Evolutionary conservation across 441 rosid genomes (phyloP), one percentile per base, ranked within the genome.

Genomic region (Manihot esculenta): DNA sequence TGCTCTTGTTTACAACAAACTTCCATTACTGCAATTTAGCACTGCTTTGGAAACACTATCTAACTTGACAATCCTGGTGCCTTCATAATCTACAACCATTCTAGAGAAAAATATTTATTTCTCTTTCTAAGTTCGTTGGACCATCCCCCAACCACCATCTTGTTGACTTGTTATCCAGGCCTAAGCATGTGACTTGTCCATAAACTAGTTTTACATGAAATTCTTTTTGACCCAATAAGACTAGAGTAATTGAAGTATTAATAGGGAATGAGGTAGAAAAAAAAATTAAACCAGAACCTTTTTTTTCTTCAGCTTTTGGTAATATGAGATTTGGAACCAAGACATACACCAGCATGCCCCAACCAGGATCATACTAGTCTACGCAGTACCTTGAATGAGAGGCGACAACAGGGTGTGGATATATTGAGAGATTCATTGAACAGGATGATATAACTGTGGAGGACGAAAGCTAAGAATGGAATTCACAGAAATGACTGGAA

Each of bases 71-170:
- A 27, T 21, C 61, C 50, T 26, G 15, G n/a, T 47, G 55, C 33
- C 23, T 49, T 38, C 7, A 72, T 27, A 55, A 11, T 41, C 41
- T 9, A 14, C 49, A 33, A 13, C 24, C 20, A 53, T 8, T 45
- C 23, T 7, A 21, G 48, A 64, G 42, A n/a, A 20, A 26, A 10
- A 20, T 26, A 13, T 51, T 20, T 41, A 44, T 35, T 20, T 17
- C 62, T 44, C 56, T 64, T 72, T n/a, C 15, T 72, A 57, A 5
- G 41, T 20, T 58, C 24, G 53, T 26, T 35, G 27, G 38, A n/a
- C 12, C 42, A 44, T 42, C 27, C 56, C 26, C 23, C 15, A 56
- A 69, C 51, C 62, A 69, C 14, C 45, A 45, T 59, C n/a, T 58
- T 13, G n/a, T 62, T 38, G 64, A 35, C 27, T 42, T 44, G 11